Evolutionary conservation across 768 basidiomycete genomes (phyloP).

Genomic region (Gyrodon lividus): DNA sequence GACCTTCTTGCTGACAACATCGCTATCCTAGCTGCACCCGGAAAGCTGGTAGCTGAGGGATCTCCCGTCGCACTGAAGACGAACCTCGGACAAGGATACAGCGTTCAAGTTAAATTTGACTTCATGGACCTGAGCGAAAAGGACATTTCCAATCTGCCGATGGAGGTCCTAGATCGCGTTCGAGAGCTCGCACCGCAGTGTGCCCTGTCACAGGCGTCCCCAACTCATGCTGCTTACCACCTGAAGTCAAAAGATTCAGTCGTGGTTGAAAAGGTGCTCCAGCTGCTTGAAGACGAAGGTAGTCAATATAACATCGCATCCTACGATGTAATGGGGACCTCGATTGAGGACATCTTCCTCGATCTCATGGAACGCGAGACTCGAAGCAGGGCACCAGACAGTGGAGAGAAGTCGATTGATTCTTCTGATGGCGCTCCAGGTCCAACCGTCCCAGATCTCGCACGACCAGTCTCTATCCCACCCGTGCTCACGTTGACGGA

Average conservation of each 20-base stretch:
- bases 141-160: conserved; percentile 11
- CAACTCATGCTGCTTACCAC: conserved; percentile 49
- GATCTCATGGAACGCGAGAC: conserved; percentile 54
- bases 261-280: conserved; percentile 55
- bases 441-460: background rate
- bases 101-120: conserved; percentile 52
- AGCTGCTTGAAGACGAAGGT: conserved; percentile 48
- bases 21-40: conserved; percentile 72
- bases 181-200: conserved; percentile 45
- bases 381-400: conserved; percentile 20
- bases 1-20: conserved; percentile 77
- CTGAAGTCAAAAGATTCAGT: conserved; percentile 59
- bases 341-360: conserved; percentile 83
- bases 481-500: conserved; percentile 44
- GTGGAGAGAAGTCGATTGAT: conserved; percentile 21
- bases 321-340: conserved; percentile 69
- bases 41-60: conserved; percentile 70
- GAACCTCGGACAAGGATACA: conserved; percentile 70
- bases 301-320: conserved; percentile 40
- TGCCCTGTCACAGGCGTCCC: conserved; percentile 42
- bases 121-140: conserved; percentile 31
- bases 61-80: conserved; percentile 75
- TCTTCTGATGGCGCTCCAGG: conserved; percentile 3
- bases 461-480: conserved; percentile 3
- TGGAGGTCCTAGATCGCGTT: conserved; percentile 42